Percentiles rank a stretch among this genome's conserved stretches.
These are phyloP conservation scores for Magnusiomyces ingens DNA, from an alignment of 1,139 yeast species.

Conservation along the genomic window DNA sequence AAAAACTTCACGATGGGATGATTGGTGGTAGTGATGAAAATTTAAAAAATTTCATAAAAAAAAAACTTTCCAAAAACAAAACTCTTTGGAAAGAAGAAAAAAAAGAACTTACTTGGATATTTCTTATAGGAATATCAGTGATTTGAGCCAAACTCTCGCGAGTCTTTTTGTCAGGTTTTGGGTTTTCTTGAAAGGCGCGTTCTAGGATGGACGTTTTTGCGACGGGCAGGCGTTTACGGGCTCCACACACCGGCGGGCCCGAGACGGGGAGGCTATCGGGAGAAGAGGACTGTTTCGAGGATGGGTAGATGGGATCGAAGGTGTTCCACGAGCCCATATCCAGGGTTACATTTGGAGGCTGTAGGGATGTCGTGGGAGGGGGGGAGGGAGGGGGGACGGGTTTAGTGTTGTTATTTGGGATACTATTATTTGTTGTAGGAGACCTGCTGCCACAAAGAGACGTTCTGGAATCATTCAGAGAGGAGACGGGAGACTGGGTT, in stretches of 20 bases:
- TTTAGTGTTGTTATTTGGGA: background rate
- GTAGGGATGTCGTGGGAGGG: background rate
- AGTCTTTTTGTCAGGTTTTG: constrained; percentile 27
- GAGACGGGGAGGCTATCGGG: constrained; percentile 2
- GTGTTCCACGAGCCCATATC: background rate
- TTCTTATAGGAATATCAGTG: constrained; percentile 27
- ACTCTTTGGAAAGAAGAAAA: background rate
- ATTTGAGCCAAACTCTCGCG: constrained; percentile 24
- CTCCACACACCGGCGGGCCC: constrained; percentile 10
- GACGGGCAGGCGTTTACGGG: constrained; percentile 26
- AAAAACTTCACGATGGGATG: too few species aligned
- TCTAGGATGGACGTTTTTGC: constrained; percentile 27
- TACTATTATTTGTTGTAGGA: background rate
- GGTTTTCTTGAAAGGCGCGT: constrained; percentile 24
- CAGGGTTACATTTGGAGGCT: too few species aligned
- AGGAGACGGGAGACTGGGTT: background rate
- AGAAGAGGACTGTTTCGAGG: background rate
- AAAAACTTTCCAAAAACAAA: background rate
- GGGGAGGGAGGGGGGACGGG: background rate
- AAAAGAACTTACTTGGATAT: constrained; percentile 21
- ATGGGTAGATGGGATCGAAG: background rate
- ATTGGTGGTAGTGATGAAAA: too few species aligned
- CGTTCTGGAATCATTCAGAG: background rate
- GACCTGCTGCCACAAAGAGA: background rate
- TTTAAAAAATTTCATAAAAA: background rate